Percentiles rank a stretch among this genome's conserved stretches.
These are phyloP conservation scores for Xylaria castorea DNA, from an alignment of 495 filamentous ascomycete genomes.

Conservation along the genomic window DNA sequence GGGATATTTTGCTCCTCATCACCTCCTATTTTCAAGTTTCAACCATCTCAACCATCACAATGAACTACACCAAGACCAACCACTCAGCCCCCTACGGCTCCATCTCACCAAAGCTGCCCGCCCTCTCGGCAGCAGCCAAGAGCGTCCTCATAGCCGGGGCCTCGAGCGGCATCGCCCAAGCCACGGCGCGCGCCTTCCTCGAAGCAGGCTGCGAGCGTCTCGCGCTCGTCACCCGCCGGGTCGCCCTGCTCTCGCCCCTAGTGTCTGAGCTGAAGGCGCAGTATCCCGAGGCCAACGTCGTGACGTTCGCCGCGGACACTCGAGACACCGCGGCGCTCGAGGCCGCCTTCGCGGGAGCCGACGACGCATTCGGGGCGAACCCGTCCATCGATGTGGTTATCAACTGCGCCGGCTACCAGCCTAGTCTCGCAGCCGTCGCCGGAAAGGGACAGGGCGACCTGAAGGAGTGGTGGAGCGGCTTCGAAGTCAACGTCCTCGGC, in stretches of 20 bases:
- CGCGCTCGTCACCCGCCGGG: conserved; percentile 15
- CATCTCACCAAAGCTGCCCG: conserved; percentile 42
- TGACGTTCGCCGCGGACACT: conserved; percentile 38
- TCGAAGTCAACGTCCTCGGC: conserved; percentile 37
- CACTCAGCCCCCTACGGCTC: conserved; percentile 50
- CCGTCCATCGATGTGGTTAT: conserved; percentile 45
- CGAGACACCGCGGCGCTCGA: conserved; percentile 33
- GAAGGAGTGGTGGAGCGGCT: conserved; percentile 36
- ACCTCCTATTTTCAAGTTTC: not conserved
- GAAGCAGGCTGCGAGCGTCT: conserved; percentile 27
- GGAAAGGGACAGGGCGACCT: conserved; percentile 26
- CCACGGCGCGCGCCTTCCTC: conserved; percentile 37
- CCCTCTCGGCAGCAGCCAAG: conserved; percentile 45
- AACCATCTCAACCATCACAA: conserved; percentile 11
- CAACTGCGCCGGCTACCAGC: conserved; percentile 26
- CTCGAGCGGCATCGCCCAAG: conserved; percentile 44
- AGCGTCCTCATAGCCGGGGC: conserved; percentile 52
- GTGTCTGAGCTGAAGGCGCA: not conserved
- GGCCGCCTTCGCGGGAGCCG: conserved; percentile 18
- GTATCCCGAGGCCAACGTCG: conserved; percentile 21
- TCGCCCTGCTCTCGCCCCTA: not conserved
- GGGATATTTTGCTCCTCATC: not conserved
- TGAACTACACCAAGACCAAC: conserved; percentile 36
- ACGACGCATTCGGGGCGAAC: not conserved
- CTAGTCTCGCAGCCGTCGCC: conserved; percentile 26